Evolutionary conservation across 2,329 filamentous ascomycete genomes (phyloP).

Genomic region (Trichophyton mentagrophytes): DNA sequence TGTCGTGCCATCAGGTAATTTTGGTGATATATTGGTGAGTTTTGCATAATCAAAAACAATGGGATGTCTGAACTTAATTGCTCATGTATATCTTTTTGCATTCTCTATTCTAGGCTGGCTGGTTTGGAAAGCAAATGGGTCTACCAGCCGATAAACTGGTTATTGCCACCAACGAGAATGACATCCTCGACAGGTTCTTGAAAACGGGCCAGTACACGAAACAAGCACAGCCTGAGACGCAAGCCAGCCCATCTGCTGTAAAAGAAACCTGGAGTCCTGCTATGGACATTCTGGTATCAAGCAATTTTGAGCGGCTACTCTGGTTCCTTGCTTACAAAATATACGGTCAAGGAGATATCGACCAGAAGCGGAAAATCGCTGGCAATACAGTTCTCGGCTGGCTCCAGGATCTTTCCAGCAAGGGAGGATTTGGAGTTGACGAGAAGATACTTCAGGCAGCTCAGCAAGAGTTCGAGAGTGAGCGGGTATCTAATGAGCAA

Average conservation of each 20-base stretch:
- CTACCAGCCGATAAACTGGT: slow-evolving; percentile 78
- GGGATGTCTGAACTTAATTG: background rate
- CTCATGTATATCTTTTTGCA: background rate
- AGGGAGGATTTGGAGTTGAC: slow-evolving; percentile 73
- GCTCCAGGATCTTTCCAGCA: slow-evolving; percentile 66
- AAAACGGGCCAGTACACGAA: slow-evolving; percentile 79
- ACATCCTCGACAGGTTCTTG: slow-evolving; percentile 94
- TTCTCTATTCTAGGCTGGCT: slow-evolving; percentile 41
- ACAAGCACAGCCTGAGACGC: slow-evolving; percentile 36
- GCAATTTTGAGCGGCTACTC: slow-evolving; percentile 89
- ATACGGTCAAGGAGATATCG: slow-evolving; percentile 45
- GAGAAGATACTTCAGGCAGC: slow-evolving; percentile 58
- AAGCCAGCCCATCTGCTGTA: slow-evolving; percentile 45
- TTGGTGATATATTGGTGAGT: slow-evolving; percentile 65
- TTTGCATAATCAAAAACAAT: background rate
- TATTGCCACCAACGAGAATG: slow-evolving; percentile 93
- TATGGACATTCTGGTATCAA: slow-evolving; percentile 94
- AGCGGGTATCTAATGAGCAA: slow-evolving; percentile 52
- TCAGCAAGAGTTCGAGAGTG: slow-evolving; percentile 64
- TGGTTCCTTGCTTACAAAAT: slow-evolving; percentile 82
- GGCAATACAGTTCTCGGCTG: slow-evolving; percentile 66
- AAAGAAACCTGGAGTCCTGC: slow-evolving; percentile 88
- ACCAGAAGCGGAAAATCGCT: slow-evolving; percentile 37
- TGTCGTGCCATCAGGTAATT: slow-evolving; percentile 90
- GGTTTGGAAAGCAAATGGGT: slow-evolving; percentile 84